These are phyloP conservation scores for Suhomyces bribrorum DNA, from an alignment of 1,139 yeast species.

Conservation along the genomic window DNA sequence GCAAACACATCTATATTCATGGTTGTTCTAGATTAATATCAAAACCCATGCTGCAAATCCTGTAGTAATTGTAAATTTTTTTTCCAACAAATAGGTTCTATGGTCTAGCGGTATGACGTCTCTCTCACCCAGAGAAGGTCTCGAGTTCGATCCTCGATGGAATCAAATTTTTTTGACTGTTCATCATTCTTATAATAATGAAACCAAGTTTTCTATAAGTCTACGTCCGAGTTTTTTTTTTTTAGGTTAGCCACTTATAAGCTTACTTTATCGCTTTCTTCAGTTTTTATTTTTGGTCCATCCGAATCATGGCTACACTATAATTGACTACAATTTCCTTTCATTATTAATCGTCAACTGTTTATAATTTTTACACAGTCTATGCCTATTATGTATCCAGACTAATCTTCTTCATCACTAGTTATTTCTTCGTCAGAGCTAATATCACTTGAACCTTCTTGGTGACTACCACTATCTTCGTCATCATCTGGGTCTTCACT, in stretches of 20 bases:
- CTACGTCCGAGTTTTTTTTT: too few relatives aligned
- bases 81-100: conserved; percentile 23
- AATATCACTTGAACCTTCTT: conserved; percentile 32
- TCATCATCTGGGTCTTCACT: conserved; percentile 63
- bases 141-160: conserved; percentile 46
- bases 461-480: conserved; percentile 46
- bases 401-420: conserved; percentile 19
- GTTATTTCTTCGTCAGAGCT: conserved; percentile 30
- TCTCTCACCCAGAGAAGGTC: conserved; percentile 44
- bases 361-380: conserved; percentile 6
- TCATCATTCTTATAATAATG: too few relatives aligned
- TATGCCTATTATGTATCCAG: conserved; percentile 1
- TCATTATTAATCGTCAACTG: conserved; percentile 1
- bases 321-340: too few relatives aligned
- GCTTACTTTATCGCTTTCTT: too few relatives aligned
- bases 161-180: conserved; percentile 26
- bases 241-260: too few relatives aligned
- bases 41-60: too few relatives aligned
- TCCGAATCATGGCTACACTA: too few relatives aligned
- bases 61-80: too few relatives aligned
- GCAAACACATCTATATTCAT: too few relatives aligned
- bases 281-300: conserved; percentile 8
- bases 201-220: too few relatives aligned
- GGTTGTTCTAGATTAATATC: too few relatives aligned
- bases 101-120: conserved; percentile 46